Percentiles rank a stretch among this genome's conserved stretches.
Evolutionary conservation across 805 yeast species (phyloP).

Genomic region (Ogataea naganishii): DNA sequence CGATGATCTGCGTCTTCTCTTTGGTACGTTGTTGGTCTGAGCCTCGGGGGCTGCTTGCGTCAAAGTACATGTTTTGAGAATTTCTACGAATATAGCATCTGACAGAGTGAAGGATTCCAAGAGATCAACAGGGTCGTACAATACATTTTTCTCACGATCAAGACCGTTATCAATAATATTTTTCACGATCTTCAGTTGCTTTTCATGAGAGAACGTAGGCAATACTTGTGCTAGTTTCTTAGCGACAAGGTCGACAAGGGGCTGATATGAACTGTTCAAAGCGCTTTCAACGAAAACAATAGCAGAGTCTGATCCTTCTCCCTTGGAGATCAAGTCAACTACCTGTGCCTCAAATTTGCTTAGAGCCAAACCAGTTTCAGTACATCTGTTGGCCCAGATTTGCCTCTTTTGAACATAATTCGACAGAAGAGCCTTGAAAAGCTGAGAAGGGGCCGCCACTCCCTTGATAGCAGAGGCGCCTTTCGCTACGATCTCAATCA

Average conservation of each 20-base stretch:
- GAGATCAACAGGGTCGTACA: conserved; percentile 46
- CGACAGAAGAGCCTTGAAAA: conserved; percentile 37
- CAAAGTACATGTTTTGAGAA: conserved; percentile 40
- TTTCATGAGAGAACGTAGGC: conserved; percentile 44
- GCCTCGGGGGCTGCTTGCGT: conserved; percentile 21
- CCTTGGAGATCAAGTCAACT: conserved; percentile 50
- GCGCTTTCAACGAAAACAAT: conserved; percentile 52
- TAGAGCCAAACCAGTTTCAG: conserved; percentile 40
- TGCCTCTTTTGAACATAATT: conserved; percentile 39
- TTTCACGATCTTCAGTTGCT: conserved; percentile 48
- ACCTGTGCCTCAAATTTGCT: conserved; percentile 47
- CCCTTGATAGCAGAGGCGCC: conserved; percentile 30
- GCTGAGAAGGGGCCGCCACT: conserved; percentile 34
- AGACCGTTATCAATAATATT: conserved; percentile 46
- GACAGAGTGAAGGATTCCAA: conserved; percentile 47
- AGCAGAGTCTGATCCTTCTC: conserved; percentile 49
- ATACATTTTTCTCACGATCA: conserved; percentile 16
- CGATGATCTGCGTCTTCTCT: conserved; percentile 79
- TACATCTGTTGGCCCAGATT: conserved; percentile 34
- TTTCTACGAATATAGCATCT: conserved; percentile 45
- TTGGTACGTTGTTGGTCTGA: conserved; percentile 38
- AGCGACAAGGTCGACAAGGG: conserved; percentile 39
- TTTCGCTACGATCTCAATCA: conserved; percentile 37
- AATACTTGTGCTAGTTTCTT: conserved; percentile 48
- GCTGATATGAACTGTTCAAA: conserved; percentile 35